phyloP scores from a whole-genome alignment of 2,329 filamentous ascomycete genomes.

The Rutstroemia sp. region DNA sequence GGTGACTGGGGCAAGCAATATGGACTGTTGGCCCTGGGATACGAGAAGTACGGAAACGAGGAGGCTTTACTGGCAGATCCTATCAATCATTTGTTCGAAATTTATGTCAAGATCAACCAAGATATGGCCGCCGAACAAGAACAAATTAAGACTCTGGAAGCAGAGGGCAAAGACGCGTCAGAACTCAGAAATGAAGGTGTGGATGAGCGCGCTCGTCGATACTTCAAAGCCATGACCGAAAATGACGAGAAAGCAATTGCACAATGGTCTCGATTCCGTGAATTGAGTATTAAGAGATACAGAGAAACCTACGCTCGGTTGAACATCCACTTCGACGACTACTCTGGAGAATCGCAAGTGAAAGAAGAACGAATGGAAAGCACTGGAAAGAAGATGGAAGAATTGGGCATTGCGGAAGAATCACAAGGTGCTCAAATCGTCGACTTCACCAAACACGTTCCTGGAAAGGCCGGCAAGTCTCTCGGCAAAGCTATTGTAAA shows the following conservation, averaged over 20 bases:
- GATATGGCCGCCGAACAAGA: slow-evolving; percentile 60
- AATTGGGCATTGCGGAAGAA: slow-evolving; percentile 59
- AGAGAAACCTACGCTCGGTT: slow-evolving; percentile 61
- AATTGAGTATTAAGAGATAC: slow-evolving; percentile 60
- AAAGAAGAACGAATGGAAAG: slow-evolving; percentile 58
- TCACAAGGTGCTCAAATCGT: slow-evolving; percentile 67
- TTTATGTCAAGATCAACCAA: slow-evolving; percentile 69
- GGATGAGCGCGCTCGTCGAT: slow-evolving; percentile 68
- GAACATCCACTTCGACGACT: slow-evolving; percentile 64
- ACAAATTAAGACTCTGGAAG: slow-evolving; percentile 42
- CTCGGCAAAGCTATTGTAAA: slow-evolving; percentile 65
- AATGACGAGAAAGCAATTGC: slow-evolving; percentile 52
- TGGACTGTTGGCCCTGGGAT: slow-evolving; percentile 63
- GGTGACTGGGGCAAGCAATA: slow-evolving; percentile 76
- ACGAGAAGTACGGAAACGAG: slow-evolving; percentile 67
- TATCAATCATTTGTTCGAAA: slow-evolving; percentile 74
- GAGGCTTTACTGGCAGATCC: slow-evolving; percentile 63
- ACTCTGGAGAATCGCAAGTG: slow-evolving; percentile 70
- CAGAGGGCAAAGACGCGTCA: slow-evolving; percentile 35
- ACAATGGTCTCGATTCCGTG: slow-evolving; percentile 59
- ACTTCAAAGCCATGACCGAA: slow-evolving; percentile 66
- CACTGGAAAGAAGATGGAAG: slow-evolving; percentile 53
- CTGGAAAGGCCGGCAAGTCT: slow-evolving; percentile 59
- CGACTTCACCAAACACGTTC: slow-evolving; percentile 61
- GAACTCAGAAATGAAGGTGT: slow-evolving; percentile 47